Evolutionary conservation across 2,329 filamentous ascomycete genomes (phyloP), one percentile per base, ranked within the genome.

Genomic region (Neonectria magnoliae): DNA sequence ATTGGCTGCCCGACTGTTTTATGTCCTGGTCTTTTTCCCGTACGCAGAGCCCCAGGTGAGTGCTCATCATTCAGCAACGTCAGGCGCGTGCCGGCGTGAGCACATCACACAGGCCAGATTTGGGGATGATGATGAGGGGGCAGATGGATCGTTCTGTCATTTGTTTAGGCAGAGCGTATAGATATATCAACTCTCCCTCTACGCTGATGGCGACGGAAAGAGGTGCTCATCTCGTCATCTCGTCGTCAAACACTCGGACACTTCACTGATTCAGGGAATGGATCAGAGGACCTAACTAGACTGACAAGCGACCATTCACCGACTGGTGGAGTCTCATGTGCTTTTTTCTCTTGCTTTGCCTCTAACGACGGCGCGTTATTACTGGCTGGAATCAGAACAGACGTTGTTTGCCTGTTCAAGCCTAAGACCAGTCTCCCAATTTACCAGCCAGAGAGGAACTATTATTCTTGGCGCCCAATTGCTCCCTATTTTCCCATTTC

Each of bases 1-100:
- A 73, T 73, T 73, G 71, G 71, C 60, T 62, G 58, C 60, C 31
- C 13, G 4, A 27, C 47, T 31, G 47, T 27, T n/a, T 50, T 13
- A 11, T 38, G 25, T 14, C 8, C 57, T 29, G 42, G 25, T 31
- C 45, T 4, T 33, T 27, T 47, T 25, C 5, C 27, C 47, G 25
- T 25, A 25, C 25, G 10, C 5, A 31, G n/a, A 33, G 9, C 33
- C 27, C n/a, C 27, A 50, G 47, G 25, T 38, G 36, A 38, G 45
- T 38, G 33, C 20, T 45, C 50, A 44, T 64, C 61, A 64, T n/a
- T 44, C 56, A 48, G 38, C 51, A 50, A 31, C 47, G 50, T 44
- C 44, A 60, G 52, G 62, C 53, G 62, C 57, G 58, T 65, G 57
- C 62, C 51, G 31, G 45, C 52, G 41, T 55, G 50, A 55, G 51